Evolutionary conservation across 176 grass and related monocot genomes (phyloP).

Genomic region (Avena sativa): DNA sequence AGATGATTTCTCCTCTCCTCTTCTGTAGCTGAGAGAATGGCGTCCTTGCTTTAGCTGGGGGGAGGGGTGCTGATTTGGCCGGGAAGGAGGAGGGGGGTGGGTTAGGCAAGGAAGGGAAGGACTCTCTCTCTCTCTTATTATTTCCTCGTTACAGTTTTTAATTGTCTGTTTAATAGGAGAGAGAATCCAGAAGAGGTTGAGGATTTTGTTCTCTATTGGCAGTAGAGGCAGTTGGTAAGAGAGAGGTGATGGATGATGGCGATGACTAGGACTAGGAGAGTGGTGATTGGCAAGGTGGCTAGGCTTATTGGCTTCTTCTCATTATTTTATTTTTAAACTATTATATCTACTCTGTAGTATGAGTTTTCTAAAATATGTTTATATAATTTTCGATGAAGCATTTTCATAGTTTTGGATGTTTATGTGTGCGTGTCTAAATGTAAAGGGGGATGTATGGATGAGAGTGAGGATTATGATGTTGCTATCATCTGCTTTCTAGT

Average conservation of each 20-base stretch:
- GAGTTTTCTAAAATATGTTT: background rate
- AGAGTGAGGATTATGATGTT: background rate
- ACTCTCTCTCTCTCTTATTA: slow-evolving; percentile 17
- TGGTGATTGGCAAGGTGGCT: slow-evolving; percentile 48
- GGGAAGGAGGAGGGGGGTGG: slow-evolving; percentile 13
- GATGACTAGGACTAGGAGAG: slow-evolving; percentile 52
- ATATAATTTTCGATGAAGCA: background rate
- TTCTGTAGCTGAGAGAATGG: slow-evolving; percentile 46
- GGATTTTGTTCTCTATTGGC: slow-evolving; percentile 50
- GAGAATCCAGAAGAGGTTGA: slow-evolving; percentile 46
- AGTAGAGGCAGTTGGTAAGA: slow-evolving; percentile 35
- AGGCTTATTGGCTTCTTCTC: slow-evolving; percentile 40
- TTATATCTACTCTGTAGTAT: background rate
- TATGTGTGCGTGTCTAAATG: background rate
- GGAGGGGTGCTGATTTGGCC: slow-evolving; percentile 39
- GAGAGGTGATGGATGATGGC: background rate
- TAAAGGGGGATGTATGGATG: slow-evolving; percentile 27
- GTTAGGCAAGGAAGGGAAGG: slow-evolving; percentile 4
- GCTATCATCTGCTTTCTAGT: background rate
- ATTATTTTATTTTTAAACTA: slow-evolving; percentile 32
- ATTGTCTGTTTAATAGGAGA: slow-evolving; percentile 30
- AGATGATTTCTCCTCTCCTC: slow-evolving; percentile 37
- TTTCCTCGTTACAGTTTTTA: background rate
- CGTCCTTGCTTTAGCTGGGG: slow-evolving; percentile 8
- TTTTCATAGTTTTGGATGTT: background rate